phyloP scores from a whole-genome alignment of 2,329 filamentous ascomycete genomes.

The Aspergillus oerlinghausenensis region DNA sequence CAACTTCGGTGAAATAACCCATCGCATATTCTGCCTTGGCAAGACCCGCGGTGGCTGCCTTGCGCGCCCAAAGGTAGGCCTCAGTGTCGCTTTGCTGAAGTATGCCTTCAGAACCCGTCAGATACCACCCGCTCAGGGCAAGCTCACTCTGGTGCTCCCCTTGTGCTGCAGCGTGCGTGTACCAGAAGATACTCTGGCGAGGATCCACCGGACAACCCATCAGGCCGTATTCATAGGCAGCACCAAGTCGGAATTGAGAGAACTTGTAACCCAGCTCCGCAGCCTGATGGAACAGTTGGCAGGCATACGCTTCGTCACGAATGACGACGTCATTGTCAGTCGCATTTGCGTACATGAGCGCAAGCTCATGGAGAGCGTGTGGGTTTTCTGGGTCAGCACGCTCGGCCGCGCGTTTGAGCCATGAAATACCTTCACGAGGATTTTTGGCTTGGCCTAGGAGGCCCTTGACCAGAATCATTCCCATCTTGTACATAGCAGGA shows the following conservation, averaged over 20 bases:
- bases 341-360: slow-evolving; percentile 53
- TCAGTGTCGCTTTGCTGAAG: slow-evolving; percentile 90
- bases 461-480: slow-evolving; percentile 91
- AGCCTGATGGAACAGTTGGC: slow-evolving; percentile 77
- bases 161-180: slow-evolving; percentile 83
- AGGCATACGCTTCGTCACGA: slow-evolving; percentile 75
- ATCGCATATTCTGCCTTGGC: slow-evolving; percentile 97
- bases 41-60: slow-evolving; percentile 80
- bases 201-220: slow-evolving; percentile 80
- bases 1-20: slow-evolving; percentile 95
- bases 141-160: slow-evolving; percentile 92
- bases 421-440: slow-evolving; percentile 77
- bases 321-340: slow-evolving; percentile 66
- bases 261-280: slow-evolving; percentile 91
- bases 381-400: slow-evolving; percentile 84
- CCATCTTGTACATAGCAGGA: slow-evolving; percentile 97
- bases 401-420: slow-evolving; percentile 91
- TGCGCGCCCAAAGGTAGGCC: slow-evolving; percentile 93
- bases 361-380: slow-evolving; percentile 88
- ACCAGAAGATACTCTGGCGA: slow-evolving; percentile 85
- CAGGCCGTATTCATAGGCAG: slow-evolving; percentile 82
- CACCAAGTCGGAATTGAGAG: slow-evolving; percentile 83
- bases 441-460: slow-evolving; percentile 82
- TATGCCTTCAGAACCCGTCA: slow-evolving; percentile 84
- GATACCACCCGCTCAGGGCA: slow-evolving; percentile 83